Conservation (phyloP, 352 stramenopile species). For the Phytopythium oedochilum region DNA sequence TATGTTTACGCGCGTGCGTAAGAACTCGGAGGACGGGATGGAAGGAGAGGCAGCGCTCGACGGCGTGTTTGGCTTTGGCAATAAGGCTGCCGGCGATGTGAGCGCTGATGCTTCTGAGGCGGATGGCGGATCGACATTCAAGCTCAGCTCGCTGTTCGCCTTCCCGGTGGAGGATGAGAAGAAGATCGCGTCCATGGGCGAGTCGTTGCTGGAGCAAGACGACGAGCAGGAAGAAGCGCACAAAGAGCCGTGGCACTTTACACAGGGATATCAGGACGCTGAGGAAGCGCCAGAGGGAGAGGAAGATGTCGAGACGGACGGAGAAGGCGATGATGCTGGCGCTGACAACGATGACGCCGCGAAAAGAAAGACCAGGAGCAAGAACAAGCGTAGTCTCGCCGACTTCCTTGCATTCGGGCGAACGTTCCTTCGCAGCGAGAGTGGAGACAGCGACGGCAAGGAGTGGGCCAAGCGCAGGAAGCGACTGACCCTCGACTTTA, state of each 20-base stretch:
- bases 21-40: constrained; percentile 79
- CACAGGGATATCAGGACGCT: constrained; percentile 28
- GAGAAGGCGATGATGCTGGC: constrained; percentile 28
- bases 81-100: constrained; percentile 1
- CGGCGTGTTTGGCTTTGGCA: constrained; percentile 41
- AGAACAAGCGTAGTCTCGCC: constrained; percentile 32
- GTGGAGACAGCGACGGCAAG: constrained; percentile 15
- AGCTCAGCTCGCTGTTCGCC: constrained; percentile 70
- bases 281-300: constrained; percentile 15
- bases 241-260: constrained; percentile 41
- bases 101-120: not conserved
- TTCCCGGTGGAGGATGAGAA: constrained; percentile 51
- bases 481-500: constrained; percentile 78
- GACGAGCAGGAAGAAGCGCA: constrained; percentile 17
- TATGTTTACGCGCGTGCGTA: constrained; percentile 72
- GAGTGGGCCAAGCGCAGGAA: constrained; percentile 59
- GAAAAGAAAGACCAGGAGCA: constrained; percentile 24
- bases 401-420: constrained; percentile 65
- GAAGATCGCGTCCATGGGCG: constrained; percentile 33
- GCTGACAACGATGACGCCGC: constrained; percentile 16
- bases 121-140: constrained; percentile 32
- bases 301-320: constrained; percentile 27
- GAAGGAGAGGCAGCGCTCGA: constrained; percentile 72
- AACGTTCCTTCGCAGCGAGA: constrained; percentile 30
- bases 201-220: constrained; percentile 45